Base-by-base conservation (phyloP, 2,329 filamentous ascomycete species). In the Aspergillus spinulosporus region DNA sequence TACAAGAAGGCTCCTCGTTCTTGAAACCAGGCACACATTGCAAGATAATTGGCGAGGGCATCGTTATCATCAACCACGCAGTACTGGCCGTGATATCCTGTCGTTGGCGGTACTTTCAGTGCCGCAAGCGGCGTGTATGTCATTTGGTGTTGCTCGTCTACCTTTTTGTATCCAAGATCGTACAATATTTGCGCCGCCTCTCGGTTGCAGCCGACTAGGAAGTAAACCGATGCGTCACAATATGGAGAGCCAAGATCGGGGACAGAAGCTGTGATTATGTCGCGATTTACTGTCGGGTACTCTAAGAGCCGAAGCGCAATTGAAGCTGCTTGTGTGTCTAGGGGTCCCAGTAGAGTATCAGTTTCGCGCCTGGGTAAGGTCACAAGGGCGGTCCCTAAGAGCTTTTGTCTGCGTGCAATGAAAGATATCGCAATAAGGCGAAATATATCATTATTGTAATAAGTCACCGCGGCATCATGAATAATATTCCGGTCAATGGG, bases 1-100 rank as follows among this genome's bases (percentile, higher is more conserved):
- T 34, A 3, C 9, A 54, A 9, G 6, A 11, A 28, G 11, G 44
- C 37, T 5, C 29, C 29, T 8, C 6, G 40, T n/a, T 43, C 14
- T 9, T 40, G 4, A 15, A 26, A 29, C 52, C 52, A 54, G 7
- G 15, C 5, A 29, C 52, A 54, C 52, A 54, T 49, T 7, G 6
- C 3, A 14, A 54, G 52, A n/a, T 42, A 49, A 5, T 29, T 12
- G 9, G 8, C 3, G 3, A 43, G 9, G 15, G 12, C 29, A 9
- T 43, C 7, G 3, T 4, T 21, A 21, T 9, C 2, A 32, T 21
- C n/a, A 2, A 12, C 5, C n/a, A 28, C 26, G 3, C 11, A 3
- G 12, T 29, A 49, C 28, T 44, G 2, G 14, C 51, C 51, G 12
- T 34, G 34, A 28, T 54, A 15, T 28, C 5, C 42, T n/a, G 8